Evolutionary conservation across 345 rosid species (phyloP).

Genomic region (Pugionium cornutum): DNA sequence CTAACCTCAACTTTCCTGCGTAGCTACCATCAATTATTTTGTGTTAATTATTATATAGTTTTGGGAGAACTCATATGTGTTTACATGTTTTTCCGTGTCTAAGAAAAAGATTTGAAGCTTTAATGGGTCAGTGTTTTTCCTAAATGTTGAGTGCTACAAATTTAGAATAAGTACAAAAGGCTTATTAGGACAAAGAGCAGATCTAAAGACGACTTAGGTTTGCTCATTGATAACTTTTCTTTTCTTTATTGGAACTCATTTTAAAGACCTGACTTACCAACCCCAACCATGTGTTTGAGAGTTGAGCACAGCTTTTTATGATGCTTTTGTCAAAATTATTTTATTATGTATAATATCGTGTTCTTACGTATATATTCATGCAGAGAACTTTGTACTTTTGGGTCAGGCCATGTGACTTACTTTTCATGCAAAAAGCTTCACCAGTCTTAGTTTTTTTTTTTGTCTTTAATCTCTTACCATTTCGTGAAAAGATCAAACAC

Average conservation of each 20-base stretch:
- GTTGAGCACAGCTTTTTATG: conserved; percentile 42
- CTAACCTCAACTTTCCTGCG: conserved; percentile 6
- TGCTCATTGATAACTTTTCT: conserved; percentile 36
- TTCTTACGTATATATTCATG: conserved; percentile 47
- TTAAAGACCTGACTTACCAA: conserved; percentile 45
- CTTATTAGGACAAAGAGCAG: conserved; percentile 36
- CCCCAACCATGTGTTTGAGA: conserved; percentile 48
- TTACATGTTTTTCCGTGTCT: neutral
- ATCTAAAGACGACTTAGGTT: conserved; percentile 43
- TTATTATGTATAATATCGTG: conserved; percentile 21
- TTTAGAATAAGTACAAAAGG: conserved; percentile 37
- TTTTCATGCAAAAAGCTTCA: conserved; percentile 47
- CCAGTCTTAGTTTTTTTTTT: conserved; percentile 14
- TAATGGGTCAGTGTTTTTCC: conserved; percentile 21
- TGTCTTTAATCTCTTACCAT: conserved; percentile 40
- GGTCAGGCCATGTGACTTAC: conserved; percentile 44
- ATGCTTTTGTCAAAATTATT: conserved; percentile 42
- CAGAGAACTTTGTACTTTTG: conserved; percentile 42
- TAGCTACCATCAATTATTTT: conserved; percentile 19
- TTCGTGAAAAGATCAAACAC: conserved; percentile 36
- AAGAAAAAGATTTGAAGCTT: conserved; percentile 23
- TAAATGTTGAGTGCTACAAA: conserved; percentile 25
- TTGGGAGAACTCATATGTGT: conserved; percentile 9
- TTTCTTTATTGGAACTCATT: conserved; percentile 40
- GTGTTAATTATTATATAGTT: conserved; percentile 14